A percentile compares a stretch with the other conserved stretches of the same genome.
These are phyloP conservation scores for Amorphotheca resinae DNA, from an alignment of 495 filamentous ascomycete genomes.

Conservation along the genomic window DNA sequence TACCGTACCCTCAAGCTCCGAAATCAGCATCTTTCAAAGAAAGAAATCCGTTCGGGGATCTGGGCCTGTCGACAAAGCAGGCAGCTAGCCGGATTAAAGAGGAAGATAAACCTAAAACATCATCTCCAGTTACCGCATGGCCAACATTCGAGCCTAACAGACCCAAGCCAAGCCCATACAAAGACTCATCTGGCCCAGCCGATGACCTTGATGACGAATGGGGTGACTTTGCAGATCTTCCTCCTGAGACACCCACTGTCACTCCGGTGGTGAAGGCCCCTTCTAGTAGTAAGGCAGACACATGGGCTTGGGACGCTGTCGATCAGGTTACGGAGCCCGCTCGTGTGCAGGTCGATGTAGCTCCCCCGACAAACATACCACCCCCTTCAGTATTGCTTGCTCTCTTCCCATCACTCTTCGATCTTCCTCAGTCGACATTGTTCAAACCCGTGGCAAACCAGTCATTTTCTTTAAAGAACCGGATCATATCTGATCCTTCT, in stretches of 20 bases:
- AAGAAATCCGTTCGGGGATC: conserved; percentile 33
- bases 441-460: conserved; percentile 43
- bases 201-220: conserved; percentile 37
- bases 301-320: conserved; percentile 21
- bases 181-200: conserved; percentile 13
- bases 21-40: conserved; percentile 40
- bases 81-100: conserved; percentile 21
- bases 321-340: conserved; percentile 10
- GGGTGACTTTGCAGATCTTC: conserved; percentile 43
- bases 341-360: conserved; percentile 5
- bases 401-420: conserved; percentile 55
- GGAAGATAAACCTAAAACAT: conserved; percentile 21
- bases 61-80: conserved; percentile 28
- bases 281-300: conserved; percentile 17
- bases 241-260: conserved; percentile 16
- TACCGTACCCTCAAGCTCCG: conserved; percentile 31
- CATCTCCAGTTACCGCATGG: conserved; percentile 36
- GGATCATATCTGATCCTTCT: conserved; percentile 40
- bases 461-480: conserved; percentile 38
- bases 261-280: conserved; percentile 1
- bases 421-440: conserved; percentile 37
- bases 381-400: conserved; percentile 74
- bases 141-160: conserved; percentile 21
- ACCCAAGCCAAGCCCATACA: conserved; percentile 15
- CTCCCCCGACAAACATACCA: conserved; percentile 76